Base-by-base conservation (phyloP, 169 alveolate genomes). In the Eimeria necatrix region DNA sequence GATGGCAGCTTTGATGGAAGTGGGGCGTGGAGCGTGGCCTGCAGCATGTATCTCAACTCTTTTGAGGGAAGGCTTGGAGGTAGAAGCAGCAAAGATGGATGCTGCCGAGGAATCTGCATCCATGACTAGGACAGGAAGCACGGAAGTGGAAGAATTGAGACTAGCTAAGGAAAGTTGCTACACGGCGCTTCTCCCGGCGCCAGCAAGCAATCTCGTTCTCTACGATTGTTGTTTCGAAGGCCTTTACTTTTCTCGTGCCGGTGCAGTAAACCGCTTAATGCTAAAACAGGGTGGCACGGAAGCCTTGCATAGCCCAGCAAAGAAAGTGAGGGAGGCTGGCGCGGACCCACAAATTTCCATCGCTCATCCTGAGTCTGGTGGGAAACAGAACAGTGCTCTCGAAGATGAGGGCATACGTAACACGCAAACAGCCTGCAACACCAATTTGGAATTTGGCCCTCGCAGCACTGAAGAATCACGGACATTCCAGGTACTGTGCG, bases 1-100 rank as follows among this genome's bases (percentile, higher is more conserved):
- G 94, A 88, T 88, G 94, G 85, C 94, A 3, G 87, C 85, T 7
- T 74, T 88, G 56, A 26, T 88, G 87, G 70, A 71, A 46, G 94
- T 88, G 61, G 94, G 94, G 3, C 32, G 94, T 16, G 88, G 88
- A 8, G 53, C 70, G 1, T 68, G 60, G 71, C 88, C 61, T 5
- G 49, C 46, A 48, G 49, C 60, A 18, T 80, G 46, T 48, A 80
- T 80, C 49, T 80, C 88, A 18, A n/a, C 56, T 49, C 60, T 80
- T 4, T 16, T 80, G 26, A 80, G 48, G 48, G 88, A 80, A 48
- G 88, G 88, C 26, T n/a, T n/a, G 60, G 88, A 80, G 9, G 84
- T 51, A 0, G 84, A 73, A 22, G 22, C 49, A n/a, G 24, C 56
- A 7, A 18, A 12, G 18, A 0, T 9, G 12, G 86, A 32, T 32